These are phyloP conservation scores for Sugiyamaella sp. DNA, from an alignment of 1,139 yeast genomes.

Conservation along the genomic window DNA sequence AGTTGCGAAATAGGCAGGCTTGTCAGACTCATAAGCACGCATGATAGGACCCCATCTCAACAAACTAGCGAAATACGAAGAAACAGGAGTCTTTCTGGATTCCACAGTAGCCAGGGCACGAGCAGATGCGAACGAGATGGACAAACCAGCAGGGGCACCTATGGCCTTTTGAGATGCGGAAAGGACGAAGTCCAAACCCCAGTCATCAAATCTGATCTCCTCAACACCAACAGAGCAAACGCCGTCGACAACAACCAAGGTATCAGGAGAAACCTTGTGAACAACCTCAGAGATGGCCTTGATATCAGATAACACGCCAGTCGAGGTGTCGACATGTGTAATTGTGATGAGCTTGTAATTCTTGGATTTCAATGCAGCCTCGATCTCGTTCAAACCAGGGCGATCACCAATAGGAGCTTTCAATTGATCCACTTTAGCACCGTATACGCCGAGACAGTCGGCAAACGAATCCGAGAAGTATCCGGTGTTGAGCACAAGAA, in stretches of 20 bases:
- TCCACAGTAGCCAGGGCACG: constrained; percentile 71
- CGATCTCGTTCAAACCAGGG: constrained; percentile 62
- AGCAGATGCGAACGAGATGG: constrained; percentile 72
- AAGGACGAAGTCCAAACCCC: constrained; percentile 88
- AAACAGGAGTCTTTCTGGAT: constrained; percentile 53
- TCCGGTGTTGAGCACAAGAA: constrained; percentile 87
- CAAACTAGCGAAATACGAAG: constrained; percentile 73
- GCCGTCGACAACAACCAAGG: constrained; percentile 86
- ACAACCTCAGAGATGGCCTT: constrained; percentile 63
- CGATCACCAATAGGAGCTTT: constrained; percentile 72
- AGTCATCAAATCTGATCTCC: constrained; percentile 77
- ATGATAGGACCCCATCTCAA: constrained; percentile 89
- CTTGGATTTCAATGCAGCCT: constrained; percentile 54
- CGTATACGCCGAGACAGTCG: constrained; percentile 72
- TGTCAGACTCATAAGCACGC: constrained; percentile 82
- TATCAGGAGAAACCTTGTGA: constrained; percentile 69
- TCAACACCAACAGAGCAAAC: constrained; percentile 95
- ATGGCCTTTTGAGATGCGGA: constrained; percentile 96
- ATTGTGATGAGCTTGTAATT: constrained; percentile 74
- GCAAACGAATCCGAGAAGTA: constrained; percentile 88
- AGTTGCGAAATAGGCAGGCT: constrained; percentile 88
- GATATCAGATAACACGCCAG: constrained; percentile 83
- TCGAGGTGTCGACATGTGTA: constrained; percentile 95
- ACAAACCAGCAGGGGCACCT: constrained; percentile 92
- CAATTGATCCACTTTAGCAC: constrained; percentile 64